phyloP scores from a whole-genome alignment of 257 asterid genomes.

The Galeopsis tetrahit region DNA sequence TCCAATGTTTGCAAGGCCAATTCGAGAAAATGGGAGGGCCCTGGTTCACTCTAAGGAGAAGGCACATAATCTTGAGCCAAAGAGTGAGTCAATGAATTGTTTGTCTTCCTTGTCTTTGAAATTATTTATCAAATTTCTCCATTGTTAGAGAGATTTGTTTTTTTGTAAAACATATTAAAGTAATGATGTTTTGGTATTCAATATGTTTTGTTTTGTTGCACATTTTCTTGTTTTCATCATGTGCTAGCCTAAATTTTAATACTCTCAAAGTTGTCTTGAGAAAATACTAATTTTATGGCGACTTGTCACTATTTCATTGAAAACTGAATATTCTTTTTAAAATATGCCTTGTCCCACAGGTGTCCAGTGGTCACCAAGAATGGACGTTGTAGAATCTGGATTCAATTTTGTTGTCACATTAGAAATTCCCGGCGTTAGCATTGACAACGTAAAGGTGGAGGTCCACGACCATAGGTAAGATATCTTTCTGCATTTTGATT shows the following conservation, averaged over 20 bases:
- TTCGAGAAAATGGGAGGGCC: conserved; percentile 23
- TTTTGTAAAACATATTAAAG: neutral
- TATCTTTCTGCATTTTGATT: neutral
- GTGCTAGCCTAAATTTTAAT: neutral
- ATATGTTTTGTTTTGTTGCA: neutral
- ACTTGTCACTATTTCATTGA: neutral
- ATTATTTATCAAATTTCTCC: conserved; percentile 6
- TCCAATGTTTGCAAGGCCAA: conserved; percentile 66
- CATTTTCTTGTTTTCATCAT: conserved; percentile 5
- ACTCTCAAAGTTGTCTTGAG: conserved; percentile 3
- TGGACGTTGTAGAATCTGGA: conserved; percentile 79
- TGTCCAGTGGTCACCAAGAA: conserved; percentile 64
- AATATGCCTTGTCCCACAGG: conserved; percentile 40
- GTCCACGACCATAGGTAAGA: conserved; percentile 60
- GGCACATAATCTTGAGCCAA: conserved; percentile 33
- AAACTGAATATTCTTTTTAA: conserved; percentile 6
- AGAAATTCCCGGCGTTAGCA: conserved; percentile 78
- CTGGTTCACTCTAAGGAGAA: conserved; percentile 36
- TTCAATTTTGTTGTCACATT: conserved; percentile 50
- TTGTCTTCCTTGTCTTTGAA: neutral
- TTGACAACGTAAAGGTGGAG: conserved; percentile 63
- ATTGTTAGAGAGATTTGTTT: neutral
- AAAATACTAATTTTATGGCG: neutral
- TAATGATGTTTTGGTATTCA: neutral
- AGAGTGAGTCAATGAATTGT: conserved; percentile 41